phyloP scores from a whole-genome alignment of 495 filamentous ascomycete genomes.

The Paragyromitra xinjiangensis region DNA sequence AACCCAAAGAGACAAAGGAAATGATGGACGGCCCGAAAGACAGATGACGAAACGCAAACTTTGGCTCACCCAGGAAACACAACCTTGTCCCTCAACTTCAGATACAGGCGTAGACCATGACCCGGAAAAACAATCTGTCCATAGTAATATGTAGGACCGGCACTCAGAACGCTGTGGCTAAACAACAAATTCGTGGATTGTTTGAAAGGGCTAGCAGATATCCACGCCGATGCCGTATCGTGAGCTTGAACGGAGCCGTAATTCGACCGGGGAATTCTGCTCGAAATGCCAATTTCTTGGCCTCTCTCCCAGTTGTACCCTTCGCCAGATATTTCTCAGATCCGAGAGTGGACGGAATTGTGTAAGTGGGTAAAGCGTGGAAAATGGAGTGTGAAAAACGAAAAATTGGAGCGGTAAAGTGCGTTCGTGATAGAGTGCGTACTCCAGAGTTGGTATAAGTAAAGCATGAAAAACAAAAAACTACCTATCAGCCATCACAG shows the following conservation, averaged over 20 bases:
- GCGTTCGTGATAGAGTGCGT: conserved; percentile 39
- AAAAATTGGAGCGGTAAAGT: conserved; percentile 31
- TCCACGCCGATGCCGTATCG: neutral
- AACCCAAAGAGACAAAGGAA: conserved; percentile 6
- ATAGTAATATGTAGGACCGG: conserved; percentile 7
- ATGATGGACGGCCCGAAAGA: conserved; percentile 9
- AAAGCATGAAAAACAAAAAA: conserved; percentile 43
- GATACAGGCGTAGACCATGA: neutral
- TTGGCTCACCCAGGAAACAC: neutral
- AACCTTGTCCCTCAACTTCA: neutral
- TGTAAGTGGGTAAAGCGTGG: conserved; percentile 5
- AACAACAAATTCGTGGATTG: neutral
- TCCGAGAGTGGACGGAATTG: neutral
- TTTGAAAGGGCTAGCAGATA: neutral
- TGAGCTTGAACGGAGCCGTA: neutral
- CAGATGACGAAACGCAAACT: conserved; percentile 9
- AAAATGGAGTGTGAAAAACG: conserved; percentile 18
- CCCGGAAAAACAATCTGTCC: neutral
- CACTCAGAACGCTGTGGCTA: neutral
- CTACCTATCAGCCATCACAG: conserved; percentile 39
- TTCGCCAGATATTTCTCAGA: conserved; percentile 4
- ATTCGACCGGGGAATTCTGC: neutral
- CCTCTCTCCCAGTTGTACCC: neutral
- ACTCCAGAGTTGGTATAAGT: conserved; percentile 34
- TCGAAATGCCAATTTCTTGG: conserved; percentile 1